phyloP scores from a whole-genome alignment of 495 filamentous ascomycete genomes.

The Pseudoneurospora amorphoporcata region DNA sequence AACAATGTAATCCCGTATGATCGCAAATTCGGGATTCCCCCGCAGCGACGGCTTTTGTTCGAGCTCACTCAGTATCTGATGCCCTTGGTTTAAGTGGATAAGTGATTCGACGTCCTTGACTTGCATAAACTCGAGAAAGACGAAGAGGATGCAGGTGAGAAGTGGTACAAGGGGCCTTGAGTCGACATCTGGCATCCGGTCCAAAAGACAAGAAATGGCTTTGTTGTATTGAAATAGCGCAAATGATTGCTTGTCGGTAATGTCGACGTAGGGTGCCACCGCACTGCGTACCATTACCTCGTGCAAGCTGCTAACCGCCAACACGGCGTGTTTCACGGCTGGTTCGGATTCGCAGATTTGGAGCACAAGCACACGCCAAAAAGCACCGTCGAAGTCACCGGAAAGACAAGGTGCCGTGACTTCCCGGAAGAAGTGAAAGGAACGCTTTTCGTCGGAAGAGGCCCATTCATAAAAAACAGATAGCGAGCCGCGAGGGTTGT shows the following conservation, averaged over 20 bases:
- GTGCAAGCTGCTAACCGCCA: constrained; percentile 46
- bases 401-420: constrained; percentile 38
- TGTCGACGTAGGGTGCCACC: constrained; percentile 22
- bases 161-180: constrained; percentile 37
- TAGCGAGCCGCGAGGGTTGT: constrained; percentile 9
- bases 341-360: constrained; percentile 47
- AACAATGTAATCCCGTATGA: constrained; percentile 30
- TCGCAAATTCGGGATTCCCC: constrained; percentile 21
- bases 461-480: constrained; percentile 20
- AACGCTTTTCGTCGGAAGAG: constrained; percentile 26
- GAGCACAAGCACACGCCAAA: constrained; percentile 47
- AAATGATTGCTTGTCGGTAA: constrained; percentile 22
- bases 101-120: constrained; percentile 37
- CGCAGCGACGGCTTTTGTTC: constrained; percentile 14
- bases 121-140: constrained; percentile 47
- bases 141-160: constrained; percentile 46
- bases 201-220: constrained; percentile 36
- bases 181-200: constrained; percentile 28
- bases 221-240: constrained; percentile 46
- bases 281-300: constrained; percentile 25
- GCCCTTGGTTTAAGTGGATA: constrained; percentile 31
- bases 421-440: constrained; percentile 44
- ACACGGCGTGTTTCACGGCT: constrained; percentile 49
- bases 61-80: constrained; percentile 25
- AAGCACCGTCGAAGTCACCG: constrained; percentile 40